Evolutionary conservation across 1,284 basidiomycete genomes (phyloP), one percentile per base, ranked within the genome.

Genomic region (Sporisorium scitamineum): DNA sequence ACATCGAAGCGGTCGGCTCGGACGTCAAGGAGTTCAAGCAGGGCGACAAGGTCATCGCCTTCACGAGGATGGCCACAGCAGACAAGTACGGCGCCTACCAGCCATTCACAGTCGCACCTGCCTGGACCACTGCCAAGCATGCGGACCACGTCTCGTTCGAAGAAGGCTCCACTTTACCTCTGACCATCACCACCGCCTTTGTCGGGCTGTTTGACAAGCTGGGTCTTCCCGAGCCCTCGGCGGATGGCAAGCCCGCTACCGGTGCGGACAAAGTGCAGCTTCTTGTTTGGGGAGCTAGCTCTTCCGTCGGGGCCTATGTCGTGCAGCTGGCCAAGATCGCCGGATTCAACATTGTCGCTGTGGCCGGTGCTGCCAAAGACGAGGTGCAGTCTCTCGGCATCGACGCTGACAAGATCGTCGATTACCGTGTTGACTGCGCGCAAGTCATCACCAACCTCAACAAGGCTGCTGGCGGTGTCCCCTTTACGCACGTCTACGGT

Each of bases 171-270:
- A 85, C 85, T 0, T 54, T 86, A 0, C 85, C 86, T 4, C 78
- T 86, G 10, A 83, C 84, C 5, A 76, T 82, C 54, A 79, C 81
- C 65, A 87, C 86, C 6, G 86, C 85, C n/a, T 82, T 78, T 20
- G 80, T 86, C 39, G 86, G 83, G 4, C 73, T 85, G 26, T 84
- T 80, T 66, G 70, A 70, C 39, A 72, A 70, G 44, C 73, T 86
- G 8, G 60, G 65, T 1, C 45, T 85, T 0, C 70, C 79, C 42
- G 50, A 76, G 45, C 63, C 69, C 11, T 47, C 37, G 1, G 16
- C 55, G 18, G 45, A 57, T 16, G 66, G 54, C 54, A 51, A 32
- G 58, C 59, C 70, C 11, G 31, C 62, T 45, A 34, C 51, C n/a
- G 50, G 61, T 16, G 61, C 61, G 22, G 68, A 60, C 14, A 57